Conservation (phyloP, 495 filamentous ascomycete species). For the Staphylotrichum longicolle region DNA sequence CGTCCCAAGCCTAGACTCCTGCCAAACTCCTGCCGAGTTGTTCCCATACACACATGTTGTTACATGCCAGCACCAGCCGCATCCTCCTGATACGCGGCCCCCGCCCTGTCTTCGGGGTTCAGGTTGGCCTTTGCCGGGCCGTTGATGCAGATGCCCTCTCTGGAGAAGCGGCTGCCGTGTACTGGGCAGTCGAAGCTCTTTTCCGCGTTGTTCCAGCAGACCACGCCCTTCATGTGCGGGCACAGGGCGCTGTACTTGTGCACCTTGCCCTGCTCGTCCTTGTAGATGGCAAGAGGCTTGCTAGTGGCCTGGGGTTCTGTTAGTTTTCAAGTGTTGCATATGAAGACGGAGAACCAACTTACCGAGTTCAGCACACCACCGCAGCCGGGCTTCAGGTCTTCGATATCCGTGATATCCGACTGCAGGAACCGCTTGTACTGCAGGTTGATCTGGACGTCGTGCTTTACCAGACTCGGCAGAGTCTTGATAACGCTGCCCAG, state of each 20-base stretch:
- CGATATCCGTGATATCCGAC: constrained; percentile 56
- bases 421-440: constrained; percentile 58
- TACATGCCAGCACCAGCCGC: constrained; percentile 6
- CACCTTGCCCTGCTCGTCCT: constrained; percentile 53
- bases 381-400: constrained; percentile 47
- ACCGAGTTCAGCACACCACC: constrained; percentile 54
- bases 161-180: constrained; percentile 55
- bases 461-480: constrained; percentile 39
- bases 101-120: constrained; percentile 25
- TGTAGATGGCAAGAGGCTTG: constrained; percentile 55
- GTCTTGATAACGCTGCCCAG: constrained; percentile 35
- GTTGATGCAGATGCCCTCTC: constrained; percentile 50
- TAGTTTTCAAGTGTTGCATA: not conserved
- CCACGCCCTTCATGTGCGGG: constrained; percentile 55
- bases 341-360: not conserved
- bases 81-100: constrained; percentile 23
- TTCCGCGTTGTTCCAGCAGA: constrained; percentile 56
- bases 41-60: not conserved
- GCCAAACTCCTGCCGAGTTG: not conserved
- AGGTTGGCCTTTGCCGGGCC: constrained; percentile 50
- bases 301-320: constrained; percentile 16
- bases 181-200: constrained; percentile 57
- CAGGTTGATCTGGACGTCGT: constrained; percentile 53
- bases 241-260: constrained; percentile 53
- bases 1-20: not conserved